These are phyloP conservation scores for Letharia columbiana DNA, from an alignment of 495 filamentous ascomycete species.

Conservation along the genomic window DNA sequence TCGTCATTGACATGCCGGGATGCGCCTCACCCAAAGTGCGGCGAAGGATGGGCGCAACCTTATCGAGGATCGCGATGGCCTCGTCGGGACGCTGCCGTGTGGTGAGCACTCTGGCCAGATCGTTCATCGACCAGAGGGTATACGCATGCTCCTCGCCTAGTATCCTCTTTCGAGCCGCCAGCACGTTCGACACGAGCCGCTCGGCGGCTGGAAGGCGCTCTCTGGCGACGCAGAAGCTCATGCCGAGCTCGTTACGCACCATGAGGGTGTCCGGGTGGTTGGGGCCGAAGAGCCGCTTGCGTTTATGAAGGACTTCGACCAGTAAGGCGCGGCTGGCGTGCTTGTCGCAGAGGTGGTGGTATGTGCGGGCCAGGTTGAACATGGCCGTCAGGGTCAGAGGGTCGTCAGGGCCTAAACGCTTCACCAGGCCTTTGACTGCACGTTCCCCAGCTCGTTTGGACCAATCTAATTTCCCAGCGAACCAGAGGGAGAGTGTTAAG, in stretches of 20 bases:
- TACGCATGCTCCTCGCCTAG: conserved; percentile 26
- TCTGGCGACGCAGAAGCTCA: conserved; percentile 18
- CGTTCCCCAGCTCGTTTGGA: too few species aligned
- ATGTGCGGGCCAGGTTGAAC: conserved; percentile 27
- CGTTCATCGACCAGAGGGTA: too few species aligned
- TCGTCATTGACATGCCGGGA: conserved; percentile 28
- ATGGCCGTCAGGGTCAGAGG: conserved; percentile 23
- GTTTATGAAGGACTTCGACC: conserved; percentile 15
- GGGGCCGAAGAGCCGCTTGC: conserved; percentile 20
- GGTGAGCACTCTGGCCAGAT: conserved; percentile 24
- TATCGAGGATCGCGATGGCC: conserved; percentile 26
- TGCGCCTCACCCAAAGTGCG: conserved; percentile 26
- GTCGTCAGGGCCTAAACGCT: conserved; percentile 19
- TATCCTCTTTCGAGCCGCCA: conserved; percentile 23
- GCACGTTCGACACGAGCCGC: conserved; percentile 22
- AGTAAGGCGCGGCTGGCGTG: conserved; percentile 16
- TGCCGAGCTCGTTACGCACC: conserved; percentile 23
- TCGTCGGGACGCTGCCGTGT: conserved; percentile 23
- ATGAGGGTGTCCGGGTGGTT: conserved; percentile 25
- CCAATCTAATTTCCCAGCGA: too few species aligned
- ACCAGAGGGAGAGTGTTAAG: conserved; percentile 16
- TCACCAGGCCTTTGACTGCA: conserved; percentile 18
- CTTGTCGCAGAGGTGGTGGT: conserved; percentile 22
- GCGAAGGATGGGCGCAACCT: conserved; percentile 24
- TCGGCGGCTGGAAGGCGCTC: conserved; percentile 18